Evolutionary conservation across 2,329 filamentous ascomycete genomes (phyloP).

Genomic region (Zalaria obscura): DNA sequence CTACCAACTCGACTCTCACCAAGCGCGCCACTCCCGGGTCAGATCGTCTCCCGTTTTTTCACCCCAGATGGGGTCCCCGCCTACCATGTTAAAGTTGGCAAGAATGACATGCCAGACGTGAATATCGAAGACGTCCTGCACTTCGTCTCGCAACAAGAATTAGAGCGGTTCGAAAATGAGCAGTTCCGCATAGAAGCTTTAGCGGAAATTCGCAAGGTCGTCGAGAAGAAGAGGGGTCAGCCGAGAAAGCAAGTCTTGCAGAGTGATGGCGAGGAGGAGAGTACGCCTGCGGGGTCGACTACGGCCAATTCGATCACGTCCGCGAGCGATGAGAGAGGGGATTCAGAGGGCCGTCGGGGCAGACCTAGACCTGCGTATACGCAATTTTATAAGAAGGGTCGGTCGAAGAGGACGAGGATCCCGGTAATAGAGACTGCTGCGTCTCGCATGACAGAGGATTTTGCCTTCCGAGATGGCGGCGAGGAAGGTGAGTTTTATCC

Average conservation of each 20-base stretch:
- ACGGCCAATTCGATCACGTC: neutral
- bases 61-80: slow-evolving; percentile 6
- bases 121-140: slow-evolving; percentile 16
- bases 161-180: slow-evolving; percentile 19
- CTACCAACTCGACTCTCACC: neutral
- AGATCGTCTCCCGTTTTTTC: slow-evolving; percentile 13
- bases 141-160: slow-evolving; percentile 18
- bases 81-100: slow-evolving; percentile 16
- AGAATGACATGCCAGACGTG: slow-evolving; percentile 12
- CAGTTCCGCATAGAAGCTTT: slow-evolving; percentile 10
- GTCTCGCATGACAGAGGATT: neutral
- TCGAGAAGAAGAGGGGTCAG: slow-evolving; percentile 9
- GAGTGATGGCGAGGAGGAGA: neutral
- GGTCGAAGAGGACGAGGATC: neutral
- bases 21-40: slow-evolving; percentile 11
- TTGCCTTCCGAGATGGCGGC: neutral
- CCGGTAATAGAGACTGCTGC: neutral
- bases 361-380: slow-evolving; percentile 18
- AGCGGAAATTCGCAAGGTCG: slow-evolving; percentile 5
- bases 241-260: neutral
- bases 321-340: neutral
- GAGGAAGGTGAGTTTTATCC: neutral
- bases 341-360: slow-evolving; percentile 7
- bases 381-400: slow-evolving; percentile 3
- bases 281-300: no score